Evolutionary conservation across 495 filamentous ascomycete genomes (phyloP), one percentile per base, ranked within the genome.

Genomic region (Ramalina intermedia): DNA sequence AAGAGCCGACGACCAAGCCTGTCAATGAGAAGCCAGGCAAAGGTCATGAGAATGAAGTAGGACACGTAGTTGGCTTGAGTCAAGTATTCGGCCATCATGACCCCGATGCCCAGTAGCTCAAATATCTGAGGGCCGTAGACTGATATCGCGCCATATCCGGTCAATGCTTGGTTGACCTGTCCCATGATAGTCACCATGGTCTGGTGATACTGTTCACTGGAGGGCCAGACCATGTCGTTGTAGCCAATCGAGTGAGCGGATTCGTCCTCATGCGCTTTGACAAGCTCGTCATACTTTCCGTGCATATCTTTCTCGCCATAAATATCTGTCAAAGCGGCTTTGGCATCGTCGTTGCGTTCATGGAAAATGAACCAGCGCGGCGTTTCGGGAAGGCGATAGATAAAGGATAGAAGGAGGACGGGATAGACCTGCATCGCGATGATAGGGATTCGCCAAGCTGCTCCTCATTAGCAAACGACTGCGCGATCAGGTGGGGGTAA

Each of bases 111-210:
- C 14, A 79, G 66, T 4, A 79, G 69, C 50, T 69, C 62, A 55
- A 77, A 76, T 40, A 78, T 77, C 52, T 78, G 75, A 0, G 73
- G 72, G 14, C 75, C 75, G 49, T 78, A 79, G 5, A 78, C 75
- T 17, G 69, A 74, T 18, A 79, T 68, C 0, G 75, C 75, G 14
- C 72, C 69, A 49, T 72, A 74, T 9, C 72, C 71, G 0, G 70
- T 74, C 49, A 76, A 58, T 3, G 73, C 75, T 57, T 79, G 74
- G 53, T 74, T 73, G 57, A 75, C 56, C 55, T 79, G 73, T 13
- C 72, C 73, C 72, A 79, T 77, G 16, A 77, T 60, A 0, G 70
- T 74, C 33, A 79, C 63, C 50, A 73, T 59, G 1, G 71, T 73
- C 1, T 73, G 70, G 48, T 77, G 75, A 48, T 72, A 77, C 42